A percentile compares a stretch with the other conserved stretches of the same genome.
These are phyloP conservation scores for Pseudogymnoascus sp. DNA, from an alignment of 2,329 filamentous ascomycete genomes.

Conservation along the genomic window DNA sequence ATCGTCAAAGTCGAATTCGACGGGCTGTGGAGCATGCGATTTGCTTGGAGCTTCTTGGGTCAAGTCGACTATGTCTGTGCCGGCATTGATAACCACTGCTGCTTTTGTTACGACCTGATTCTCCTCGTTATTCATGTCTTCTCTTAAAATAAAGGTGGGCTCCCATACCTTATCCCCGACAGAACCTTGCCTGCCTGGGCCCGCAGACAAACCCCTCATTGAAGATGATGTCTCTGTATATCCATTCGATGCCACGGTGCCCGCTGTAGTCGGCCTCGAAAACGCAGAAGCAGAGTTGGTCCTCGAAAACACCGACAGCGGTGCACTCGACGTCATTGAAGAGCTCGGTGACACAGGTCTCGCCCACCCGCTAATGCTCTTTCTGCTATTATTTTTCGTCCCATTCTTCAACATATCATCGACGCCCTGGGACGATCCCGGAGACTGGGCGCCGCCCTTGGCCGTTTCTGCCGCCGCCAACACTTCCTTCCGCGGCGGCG, in stretches of 20 bases:
- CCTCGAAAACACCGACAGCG: not conserved
- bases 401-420: slow-evolving; percentile 7
- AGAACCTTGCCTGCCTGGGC: not conserved
- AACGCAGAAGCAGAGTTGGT: not conserved
- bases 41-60: slow-evolving; percentile 4
- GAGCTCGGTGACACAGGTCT: slow-evolving; percentile 24
- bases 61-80: not conserved
- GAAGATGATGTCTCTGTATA: not conserved
- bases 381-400: not conserved
- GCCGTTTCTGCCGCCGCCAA: slow-evolving; percentile 2
- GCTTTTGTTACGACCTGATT: not conserved
- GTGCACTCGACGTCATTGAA: not conserved
- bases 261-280: slow-evolving; percentile 24
- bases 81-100: not conserved
- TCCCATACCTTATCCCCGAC: not conserved
- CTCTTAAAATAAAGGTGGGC: not conserved
- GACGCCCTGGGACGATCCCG: not conserved
- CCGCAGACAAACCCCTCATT: not conserved
- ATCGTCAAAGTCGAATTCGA: slow-evolving; percentile 71
- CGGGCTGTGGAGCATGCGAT: not conserved
- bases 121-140: not conserved
- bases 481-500: slow-evolving; percentile 19
- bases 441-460: not conserved
- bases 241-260: not conserved
- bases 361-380: slow-evolving; percentile 6